phyloP scores from a whole-genome alignment of 768 basidiomycete genomes.

The Xanthoconium purpureum region DNA sequence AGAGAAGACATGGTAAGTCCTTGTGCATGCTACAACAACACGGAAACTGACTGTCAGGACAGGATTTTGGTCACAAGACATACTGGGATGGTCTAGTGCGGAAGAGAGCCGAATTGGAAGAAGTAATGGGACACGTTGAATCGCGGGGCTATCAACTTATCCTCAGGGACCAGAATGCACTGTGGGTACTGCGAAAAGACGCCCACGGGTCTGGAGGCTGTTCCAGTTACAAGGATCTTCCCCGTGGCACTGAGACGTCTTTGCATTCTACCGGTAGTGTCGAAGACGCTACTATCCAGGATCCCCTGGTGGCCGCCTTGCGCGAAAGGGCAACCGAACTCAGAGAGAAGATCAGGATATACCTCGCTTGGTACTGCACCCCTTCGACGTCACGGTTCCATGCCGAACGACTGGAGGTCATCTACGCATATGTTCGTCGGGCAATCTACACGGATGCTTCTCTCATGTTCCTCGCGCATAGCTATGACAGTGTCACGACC shows the following conservation, averaged over 20 bases:
- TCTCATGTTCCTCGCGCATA: conserved; percentile 38
- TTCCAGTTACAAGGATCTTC: conserved; percentile 13
- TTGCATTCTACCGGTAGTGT: conserved; percentile 9
- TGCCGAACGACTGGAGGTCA: conserved; percentile 33
- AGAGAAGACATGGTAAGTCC: conserved; percentile 24
- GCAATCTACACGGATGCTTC: conserved; percentile 36
- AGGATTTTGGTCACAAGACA: conserved; percentile 41
- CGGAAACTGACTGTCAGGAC: neutral
- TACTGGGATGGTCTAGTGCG: conserved; percentile 36
- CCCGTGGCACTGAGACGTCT: neutral
- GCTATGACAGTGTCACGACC: conserved; percentile 28
- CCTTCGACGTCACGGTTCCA: conserved; percentile 31
- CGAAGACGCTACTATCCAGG: conserved; percentile 13
- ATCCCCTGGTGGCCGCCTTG: conserved; percentile 35
- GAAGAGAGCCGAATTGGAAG: conserved; percentile 31
- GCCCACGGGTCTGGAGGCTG: conserved; percentile 22
- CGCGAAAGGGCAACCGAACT: conserved; percentile 32
- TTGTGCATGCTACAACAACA: too few relatives aligned
- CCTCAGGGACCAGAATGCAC: conserved; percentile 33
- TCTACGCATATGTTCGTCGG: conserved; percentile 37
- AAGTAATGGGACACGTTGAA: conserved; percentile 32
- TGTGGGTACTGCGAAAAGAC: conserved; percentile 35
- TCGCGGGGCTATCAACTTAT: conserved; percentile 35
- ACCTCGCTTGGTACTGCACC: conserved; percentile 35
- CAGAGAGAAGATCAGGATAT: conserved; percentile 33